Evolutionary conservation across 176 grass and related monocot genomes (phyloP), one percentile per base, ranked within the genome.

Genomic region (Elymus sibiricus): DNA sequence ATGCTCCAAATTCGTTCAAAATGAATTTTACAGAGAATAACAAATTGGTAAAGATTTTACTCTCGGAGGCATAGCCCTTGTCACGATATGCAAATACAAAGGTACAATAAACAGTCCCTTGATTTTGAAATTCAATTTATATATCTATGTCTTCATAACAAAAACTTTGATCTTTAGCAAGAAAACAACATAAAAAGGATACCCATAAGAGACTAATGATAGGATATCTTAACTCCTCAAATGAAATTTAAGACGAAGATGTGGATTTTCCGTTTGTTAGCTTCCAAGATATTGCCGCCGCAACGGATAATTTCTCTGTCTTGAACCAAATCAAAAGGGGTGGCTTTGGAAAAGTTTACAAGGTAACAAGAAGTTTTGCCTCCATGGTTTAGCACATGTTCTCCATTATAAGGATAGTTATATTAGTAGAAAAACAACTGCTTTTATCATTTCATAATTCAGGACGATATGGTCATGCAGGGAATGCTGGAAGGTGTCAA

Each of bases 291-390:
- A 77, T 92, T 81, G 14, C 22, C 0, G 21, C 32, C 25, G 86
- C 90, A 13, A 92, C 90, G 2, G 17, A 78, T 73, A 85, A 79
- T 77, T 92, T 92, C 83, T 59, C 31, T 1, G 70, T 71, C 14
- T 28, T 10, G 5, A 69, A 86, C 26, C 73, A 73, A 49, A 68
- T 91, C 9, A 86, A 76, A 11, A 38, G 84, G 22, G 89, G 85
- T 10, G 85, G 89, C 15, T 91, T 91, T 34, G 90, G 85, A 9
- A 79, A 84, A 31, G 90, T 91, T 25, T 91, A 88, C 14, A 88
- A 85, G 86, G 89, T 91, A 79, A 17, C 12, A 15, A 6, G 25
- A 75, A 64, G 1, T 13, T 47, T 65, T 64, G 32, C 11, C 3
- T 55, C 9, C 40, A 42, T 42, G 40, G 40, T 42, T 34, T 17